Percentiles rank a stretch among this genome's conserved stretches.
Evolutionary conservation across 805 yeast genomes (phyloP).

Genomic region (Danielia reshetovae): DNA sequence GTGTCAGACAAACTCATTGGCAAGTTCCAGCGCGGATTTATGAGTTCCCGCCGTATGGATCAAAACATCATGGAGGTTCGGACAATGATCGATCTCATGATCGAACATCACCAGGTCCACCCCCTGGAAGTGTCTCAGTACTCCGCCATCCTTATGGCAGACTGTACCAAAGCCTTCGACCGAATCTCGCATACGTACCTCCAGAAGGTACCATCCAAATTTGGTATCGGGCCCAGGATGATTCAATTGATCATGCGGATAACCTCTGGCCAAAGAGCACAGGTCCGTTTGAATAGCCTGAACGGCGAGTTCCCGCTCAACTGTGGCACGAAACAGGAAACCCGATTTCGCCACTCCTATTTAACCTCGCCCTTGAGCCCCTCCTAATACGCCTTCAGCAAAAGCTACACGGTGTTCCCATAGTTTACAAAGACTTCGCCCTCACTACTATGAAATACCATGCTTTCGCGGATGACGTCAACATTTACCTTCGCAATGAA

Average conservation of each 20-base stretch:
- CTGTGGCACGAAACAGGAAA: not conserved
- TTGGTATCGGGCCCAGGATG: not conserved
- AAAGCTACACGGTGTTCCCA: not conserved
- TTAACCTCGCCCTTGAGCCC: not conserved
- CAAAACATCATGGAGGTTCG: conserved; percentile 1
- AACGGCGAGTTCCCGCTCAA: not conserved
- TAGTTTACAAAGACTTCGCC: not conserved
- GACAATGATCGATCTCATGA: not conserved
- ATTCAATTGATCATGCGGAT: not conserved
- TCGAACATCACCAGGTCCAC: not conserved
- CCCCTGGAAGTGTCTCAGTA: not conserved
- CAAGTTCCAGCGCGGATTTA: not conserved
- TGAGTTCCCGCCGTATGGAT: conserved; percentile 1
- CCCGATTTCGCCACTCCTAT: not conserved
- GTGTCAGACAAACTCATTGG: not conserved
- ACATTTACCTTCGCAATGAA: not conserved
- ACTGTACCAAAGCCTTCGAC: conserved; percentile 1
- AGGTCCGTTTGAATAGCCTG: not conserved
- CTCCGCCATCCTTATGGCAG: not conserved
- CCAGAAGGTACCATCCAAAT: not conserved
- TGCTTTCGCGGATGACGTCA: conserved; percentile 1
- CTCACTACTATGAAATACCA: not conserved
- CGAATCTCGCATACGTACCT: not conserved
- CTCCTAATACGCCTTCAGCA: not conserved
- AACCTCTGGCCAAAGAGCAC: not conserved